Evolutionary conservation across 2,329 filamentous ascomycete genomes (phyloP), one percentile per base, ranked within the genome.

Genomic region (Monosporascus cannonballus): DNA sequence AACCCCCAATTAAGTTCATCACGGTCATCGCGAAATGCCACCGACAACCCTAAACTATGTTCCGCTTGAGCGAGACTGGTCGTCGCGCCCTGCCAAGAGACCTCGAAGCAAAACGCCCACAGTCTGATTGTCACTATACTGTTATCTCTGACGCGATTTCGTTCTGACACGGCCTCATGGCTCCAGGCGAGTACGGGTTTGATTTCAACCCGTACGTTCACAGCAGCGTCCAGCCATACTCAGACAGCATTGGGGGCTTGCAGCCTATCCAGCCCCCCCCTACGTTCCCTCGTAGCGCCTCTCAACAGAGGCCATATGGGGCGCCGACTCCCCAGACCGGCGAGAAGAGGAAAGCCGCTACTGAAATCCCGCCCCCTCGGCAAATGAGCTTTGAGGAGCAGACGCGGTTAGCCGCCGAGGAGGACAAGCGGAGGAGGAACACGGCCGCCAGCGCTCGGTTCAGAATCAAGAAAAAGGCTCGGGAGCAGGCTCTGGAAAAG

Each of bases 401-500:
- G 39, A 86, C 86, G 14, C 85, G 88, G 39, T 61, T 84, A 6
- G 87, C 87, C 14, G 90, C 90, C 22, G 90, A 96, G 70, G 90
- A 96, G 71, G 90, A 96, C 69, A 95, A 95, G 75, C 86, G 90
- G 48, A 84, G 90, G 54, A 85, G 90, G 58, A 96, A 96, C 73
- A 95, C 91, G 2, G 90, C 90, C 34, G 90, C 90, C 51, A 91
- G 86, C 59, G 90, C 90, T 18, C 87, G 90, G 48, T 96, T 96
- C 79, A 87, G 90, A 54, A 84, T 94, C 68, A 96, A 96, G 84
- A 96, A 96, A 86, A 96, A 96, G 83, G 89, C 94, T 73, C 86
- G 90, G 49, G 90, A 96, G 75, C 88, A 92, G 70, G 87, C 89
- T 8, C 83, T 95, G 50, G 89, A 93, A 71, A 84, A 84, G 64